These are phyloP conservation scores for Coemansia sp. DNA, from an alignment of 192 early-diverging fungal genomes.

Conservation along the genomic window DNA sequence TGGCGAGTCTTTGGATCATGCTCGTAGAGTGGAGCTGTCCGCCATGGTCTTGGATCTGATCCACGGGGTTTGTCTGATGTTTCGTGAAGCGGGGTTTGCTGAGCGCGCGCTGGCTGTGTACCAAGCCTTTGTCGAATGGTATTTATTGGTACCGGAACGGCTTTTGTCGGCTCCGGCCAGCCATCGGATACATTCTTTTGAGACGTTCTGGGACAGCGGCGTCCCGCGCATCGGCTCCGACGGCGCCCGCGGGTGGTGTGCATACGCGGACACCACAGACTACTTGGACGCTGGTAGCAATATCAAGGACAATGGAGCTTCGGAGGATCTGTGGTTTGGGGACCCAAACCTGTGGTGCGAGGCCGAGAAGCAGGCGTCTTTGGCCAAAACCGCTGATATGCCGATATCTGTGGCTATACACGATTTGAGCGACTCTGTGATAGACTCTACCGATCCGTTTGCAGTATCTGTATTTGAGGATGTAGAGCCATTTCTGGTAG, in stretches of 20 bases:
- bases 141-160: slow-evolving; percentile 14
- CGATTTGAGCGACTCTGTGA: not conserved
- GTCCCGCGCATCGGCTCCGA: slow-evolving; percentile 17
- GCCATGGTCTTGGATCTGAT: slow-evolving; percentile 15
- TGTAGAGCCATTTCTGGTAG: slow-evolving; percentile 32
- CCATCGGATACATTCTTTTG: slow-evolving; percentile 25
- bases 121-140: slow-evolving; percentile 45
- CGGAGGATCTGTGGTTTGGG: not conserved
- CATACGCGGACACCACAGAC: not conserved
- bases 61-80: slow-evolving; percentile 28
- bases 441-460: slow-evolving; percentile 18
- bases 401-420: not conserved
- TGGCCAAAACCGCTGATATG: not conserved
- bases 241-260: slow-evolving; percentile 26
- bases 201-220: slow-evolving; percentile 38
- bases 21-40: not conserved
- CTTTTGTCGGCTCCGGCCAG: not conserved
- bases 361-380: not conserved
- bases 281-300: no score
- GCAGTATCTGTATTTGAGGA: slow-evolving; percentile 38
- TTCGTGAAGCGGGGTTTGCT: slow-evolving; percentile 26
- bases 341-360: not conserved
- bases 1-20: not conserved
- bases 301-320: not conserved
- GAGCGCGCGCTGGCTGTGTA: slow-evolving; percentile 25